Evolutionary conservation across 768 basidiomycete species (phyloP).

Genomic region (Termitomyces sp.): DNA sequence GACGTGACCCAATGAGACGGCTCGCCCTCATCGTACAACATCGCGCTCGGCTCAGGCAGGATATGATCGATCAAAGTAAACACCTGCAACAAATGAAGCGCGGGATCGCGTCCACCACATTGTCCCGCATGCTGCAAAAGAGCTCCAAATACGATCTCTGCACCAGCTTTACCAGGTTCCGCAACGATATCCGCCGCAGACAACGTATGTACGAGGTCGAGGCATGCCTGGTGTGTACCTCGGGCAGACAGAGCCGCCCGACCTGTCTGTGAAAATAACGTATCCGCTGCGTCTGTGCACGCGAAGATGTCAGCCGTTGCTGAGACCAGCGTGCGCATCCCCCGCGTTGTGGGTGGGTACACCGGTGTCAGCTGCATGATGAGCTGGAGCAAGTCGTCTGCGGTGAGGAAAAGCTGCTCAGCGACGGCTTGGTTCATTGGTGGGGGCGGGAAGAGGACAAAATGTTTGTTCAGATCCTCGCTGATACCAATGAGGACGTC

Average conservation of each 20-base stretch:
- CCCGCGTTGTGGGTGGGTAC: constrained; percentile 51
- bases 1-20: constrained; percentile 47
- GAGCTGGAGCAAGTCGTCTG: constrained; percentile 53
- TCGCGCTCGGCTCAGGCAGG: constrained; percentile 38
- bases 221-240: constrained; percentile 47
- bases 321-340: constrained; percentile 41
- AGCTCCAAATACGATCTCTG: constrained; percentile 53
- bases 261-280: constrained; percentile 37
- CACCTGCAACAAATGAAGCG: constrained; percentile 52
- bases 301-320: constrained; percentile 55
- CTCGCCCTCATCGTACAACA: constrained; percentile 28
- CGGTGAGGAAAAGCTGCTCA: constrained; percentile 55
- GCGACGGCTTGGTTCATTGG: constrained; percentile 40
- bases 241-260: constrained; percentile 41
- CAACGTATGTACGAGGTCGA: constrained; percentile 46
- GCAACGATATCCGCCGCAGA: constrained; percentile 29
- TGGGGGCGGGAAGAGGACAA: constrained; percentile 38
- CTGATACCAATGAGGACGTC: constrained; percentile 48
- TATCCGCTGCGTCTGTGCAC: constrained; percentile 47
- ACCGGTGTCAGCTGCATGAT: constrained; percentile 43
- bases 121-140: constrained; percentile 51
- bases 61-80: constrained; percentile 57
- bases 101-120: constrained; percentile 50
- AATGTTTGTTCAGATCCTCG: constrained; percentile 54
- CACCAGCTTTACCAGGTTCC: constrained; percentile 37